Percentiles rank a stretch among this genome's conserved stretches.
phyloP scores from a whole-genome alignment of 352 stramenopile species.

The Elongisporangium senticosum region DNA sequence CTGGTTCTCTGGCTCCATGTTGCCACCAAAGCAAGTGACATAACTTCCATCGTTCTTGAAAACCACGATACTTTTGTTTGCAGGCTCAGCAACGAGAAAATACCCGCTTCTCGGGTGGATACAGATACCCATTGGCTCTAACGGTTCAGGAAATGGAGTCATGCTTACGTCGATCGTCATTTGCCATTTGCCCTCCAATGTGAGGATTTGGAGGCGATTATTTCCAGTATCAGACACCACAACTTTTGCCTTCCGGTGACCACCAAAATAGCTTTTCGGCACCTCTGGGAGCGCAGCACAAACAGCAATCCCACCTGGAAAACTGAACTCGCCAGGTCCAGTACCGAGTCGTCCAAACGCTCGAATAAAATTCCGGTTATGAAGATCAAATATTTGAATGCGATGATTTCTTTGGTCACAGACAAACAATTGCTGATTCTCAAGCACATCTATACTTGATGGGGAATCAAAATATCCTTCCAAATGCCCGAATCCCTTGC shows the following conservation, averaged over 20 bases:
- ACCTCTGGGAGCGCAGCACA: constrained; percentile 25
- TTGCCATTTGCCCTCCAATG: constrained; percentile 20
- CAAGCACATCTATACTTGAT: constrained; percentile 40
- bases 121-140: constrained; percentile 32
- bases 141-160: constrained; percentile 36
- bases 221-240: constrained; percentile 48
- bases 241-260: constrained; percentile 39
- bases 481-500: constrained; percentile 44
- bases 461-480: constrained; percentile 49
- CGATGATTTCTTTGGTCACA: constrained; percentile 69
- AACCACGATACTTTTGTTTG: constrained; percentile 36
- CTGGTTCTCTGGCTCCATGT: constrained; percentile 32
- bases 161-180: constrained; percentile 25
- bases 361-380: constrained; percentile 12
- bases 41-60: constrained; percentile 45
- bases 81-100: constrained; percentile 35
- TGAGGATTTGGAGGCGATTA: constrained; percentile 47
- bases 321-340: constrained; percentile 34
- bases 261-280: constrained; percentile 44
- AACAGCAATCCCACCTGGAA: constrained; percentile 37
- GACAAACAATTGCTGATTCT: constrained; percentile 39
- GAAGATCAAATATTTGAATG: constrained; percentile 51
- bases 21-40: constrained; percentile 39
- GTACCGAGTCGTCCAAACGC: constrained; percentile 29
- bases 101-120: constrained; percentile 45